These are phyloP conservation scores for Claviceps sp. DNA, from an alignment of 2,329 filamentous ascomycete genomes.

Conservation along the genomic window DNA sequence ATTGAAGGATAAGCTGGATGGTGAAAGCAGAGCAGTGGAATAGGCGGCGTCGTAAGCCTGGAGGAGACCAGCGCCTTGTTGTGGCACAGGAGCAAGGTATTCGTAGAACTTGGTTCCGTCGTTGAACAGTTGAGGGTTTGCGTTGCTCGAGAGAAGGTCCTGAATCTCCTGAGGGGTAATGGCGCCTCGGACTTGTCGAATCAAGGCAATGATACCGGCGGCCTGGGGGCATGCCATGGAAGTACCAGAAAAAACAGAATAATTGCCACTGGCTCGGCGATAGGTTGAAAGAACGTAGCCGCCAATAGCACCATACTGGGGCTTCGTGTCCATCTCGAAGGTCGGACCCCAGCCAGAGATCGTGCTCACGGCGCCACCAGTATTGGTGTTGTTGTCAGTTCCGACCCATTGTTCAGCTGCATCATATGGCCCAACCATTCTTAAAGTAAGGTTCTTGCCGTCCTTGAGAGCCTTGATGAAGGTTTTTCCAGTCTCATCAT, in stretches of 20 bases:
- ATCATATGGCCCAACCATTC: slow-evolving; percentile 20
- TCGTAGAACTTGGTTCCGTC: slow-evolving; percentile 22
- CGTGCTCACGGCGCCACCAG: slow-evolving; percentile 37
- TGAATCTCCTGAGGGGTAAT: slow-evolving; percentile 35
- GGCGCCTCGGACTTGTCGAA: slow-evolving; percentile 37
- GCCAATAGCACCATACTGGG: slow-evolving; percentile 41
- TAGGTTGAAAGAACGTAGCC: slow-evolving; percentile 46
- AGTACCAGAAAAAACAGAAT: slow-evolving; percentile 40
- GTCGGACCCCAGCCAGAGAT: slow-evolving; percentile 49
- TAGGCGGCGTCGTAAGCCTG: slow-evolving; percentile 46
- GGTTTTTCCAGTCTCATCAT: slow-evolving; percentile 24
- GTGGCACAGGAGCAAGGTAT: slow-evolving; percentile 39
- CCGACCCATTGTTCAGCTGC: slow-evolving; percentile 18
- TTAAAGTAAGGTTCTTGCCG: slow-evolving; percentile 29
- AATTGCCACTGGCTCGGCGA: slow-evolving; percentile 30
- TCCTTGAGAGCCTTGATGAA: slow-evolving; percentile 31
- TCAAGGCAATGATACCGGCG: slow-evolving; percentile 40
- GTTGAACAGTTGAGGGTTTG: slow-evolving; percentile 36
- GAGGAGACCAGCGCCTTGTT: slow-evolving; percentile 47
- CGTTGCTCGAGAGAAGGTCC: slow-evolving; percentile 34
- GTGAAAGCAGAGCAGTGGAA: slow-evolving; percentile 37
- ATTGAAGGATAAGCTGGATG: slow-evolving; percentile 47
- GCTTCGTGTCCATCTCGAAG: slow-evolving; percentile 43
- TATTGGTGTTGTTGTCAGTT: slow-evolving; percentile 18
- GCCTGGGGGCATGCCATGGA: slow-evolving; percentile 47